A percentile compares a stretch with the other conserved stretches of the same genome.
Conservation (phyloP, 2,329 filamentous ascomycete species). For the Blumeria hordei region DNA sequence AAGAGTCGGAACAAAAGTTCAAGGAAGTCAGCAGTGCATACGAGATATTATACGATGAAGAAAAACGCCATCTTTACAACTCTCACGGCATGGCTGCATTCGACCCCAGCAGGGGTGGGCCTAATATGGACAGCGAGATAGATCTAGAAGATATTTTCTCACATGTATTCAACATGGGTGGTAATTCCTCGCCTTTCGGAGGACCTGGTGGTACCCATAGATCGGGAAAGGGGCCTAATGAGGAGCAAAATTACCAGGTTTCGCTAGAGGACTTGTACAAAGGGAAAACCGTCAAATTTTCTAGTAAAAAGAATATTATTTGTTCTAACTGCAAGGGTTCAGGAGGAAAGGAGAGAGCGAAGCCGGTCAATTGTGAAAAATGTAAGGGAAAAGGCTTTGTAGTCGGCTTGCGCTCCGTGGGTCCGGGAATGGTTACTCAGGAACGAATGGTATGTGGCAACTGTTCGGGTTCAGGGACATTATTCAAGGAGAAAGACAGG, state of each 20-base stretch:
- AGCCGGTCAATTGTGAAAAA: conserved; percentile 56
- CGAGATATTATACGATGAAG: conserved; percentile 89
- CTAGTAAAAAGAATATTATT: conserved; percentile 80
- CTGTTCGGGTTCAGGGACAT: conserved; percentile 64
- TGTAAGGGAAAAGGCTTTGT: conserved; percentile 63
- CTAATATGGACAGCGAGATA: conserved; percentile 36
- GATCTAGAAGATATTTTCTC: conserved; percentile 83
- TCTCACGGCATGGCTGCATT: conserved; percentile 91
- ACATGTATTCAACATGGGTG: conserved; percentile 53
- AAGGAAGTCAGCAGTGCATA: conserved; percentile 86
- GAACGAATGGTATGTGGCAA: conserved; percentile 58
- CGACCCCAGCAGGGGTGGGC: conserved; percentile 43
- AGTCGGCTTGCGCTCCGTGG: conserved; percentile 58
- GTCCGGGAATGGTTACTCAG: conserved; percentile 65
- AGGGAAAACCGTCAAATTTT: conserved; percentile 93
- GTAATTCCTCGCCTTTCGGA: conserved; percentile 16
- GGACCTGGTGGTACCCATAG: conserved; percentile 25
- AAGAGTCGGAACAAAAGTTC: conserved; percentile 74
- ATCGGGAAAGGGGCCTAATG: conserved; percentile 51
- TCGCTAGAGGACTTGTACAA: conserved; percentile 91
- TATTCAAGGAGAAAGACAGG: conserved; percentile 87
- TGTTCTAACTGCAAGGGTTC: conserved; percentile 71
- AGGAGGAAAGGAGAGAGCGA: conserved; percentile 80
- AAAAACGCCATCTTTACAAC: conserved; percentile 82
- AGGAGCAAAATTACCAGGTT: conserved; percentile 80